Evolutionary conservation across 345 rosid species (phyloP).

Genomic region (Lepidium didymum): DNA sequence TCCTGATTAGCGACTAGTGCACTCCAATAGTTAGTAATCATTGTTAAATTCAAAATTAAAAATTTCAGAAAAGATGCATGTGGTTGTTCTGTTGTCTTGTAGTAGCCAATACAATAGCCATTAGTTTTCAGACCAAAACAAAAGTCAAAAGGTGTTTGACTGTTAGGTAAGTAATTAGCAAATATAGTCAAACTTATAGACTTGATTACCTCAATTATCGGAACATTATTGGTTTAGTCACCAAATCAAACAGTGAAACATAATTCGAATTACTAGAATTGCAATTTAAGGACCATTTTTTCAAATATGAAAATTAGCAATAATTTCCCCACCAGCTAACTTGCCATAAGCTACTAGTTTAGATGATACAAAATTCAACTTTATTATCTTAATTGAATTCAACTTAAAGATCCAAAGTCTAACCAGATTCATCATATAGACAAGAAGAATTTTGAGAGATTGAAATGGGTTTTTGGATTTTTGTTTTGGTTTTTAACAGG

Average conservation of each 20-base stretch:
- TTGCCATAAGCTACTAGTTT: not conserved
- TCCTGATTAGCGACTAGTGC: not conserved
- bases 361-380: not conserved
- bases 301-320: not conserved
- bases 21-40: not conserved
- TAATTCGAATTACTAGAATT: not conserved
- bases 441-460: not conserved
- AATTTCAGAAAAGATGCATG: constrained; percentile 3
- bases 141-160: constrained; percentile 12
- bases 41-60: not conserved
- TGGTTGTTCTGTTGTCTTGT: constrained; percentile 10
- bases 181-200: constrained; percentile 9
- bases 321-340: not conserved
- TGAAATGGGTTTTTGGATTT: not conserved
- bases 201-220: constrained; percentile 19
- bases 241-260: not conserved
- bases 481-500: constrained; percentile 38
- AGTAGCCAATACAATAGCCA: not conserved
- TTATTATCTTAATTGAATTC: not conserved
- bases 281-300: not conserved
- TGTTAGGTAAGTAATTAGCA: not conserved
- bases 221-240: not conserved
- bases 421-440: not conserved
- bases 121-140: not conserved
- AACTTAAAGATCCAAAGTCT: not conserved